Evolutionary conservation across 2,329 filamentous ascomycete genomes (phyloP), one percentile per base, ranked within the genome.

Genomic region (Fusarium oxysporum): DNA sequence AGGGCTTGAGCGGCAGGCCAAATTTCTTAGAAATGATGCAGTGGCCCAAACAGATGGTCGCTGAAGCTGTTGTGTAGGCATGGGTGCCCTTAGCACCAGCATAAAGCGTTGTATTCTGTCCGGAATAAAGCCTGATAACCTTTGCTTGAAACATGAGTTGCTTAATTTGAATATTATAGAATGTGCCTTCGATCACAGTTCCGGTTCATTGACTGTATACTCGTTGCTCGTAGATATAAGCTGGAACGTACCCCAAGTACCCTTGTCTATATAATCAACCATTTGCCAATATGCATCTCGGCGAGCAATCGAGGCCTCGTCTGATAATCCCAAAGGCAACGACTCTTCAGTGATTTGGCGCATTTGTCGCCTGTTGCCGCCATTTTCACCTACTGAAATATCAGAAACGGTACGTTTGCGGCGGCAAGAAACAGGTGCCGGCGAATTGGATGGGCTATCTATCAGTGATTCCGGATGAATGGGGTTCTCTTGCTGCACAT

Each of bases 191-290:
- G 14, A 33, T 76, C 71, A 83, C 6, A 84, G 76, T 30, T 83
- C 82, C 37, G 67, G 58, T 8, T 84, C 83, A 14, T 58, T 56
- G 3, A 41, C 47, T 2, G 77, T 80, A 53, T 84, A 80, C 38
- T 82, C 74, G 28, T 78, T 71, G 35, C 69, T 80, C 2, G 81
- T 82, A 1, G 82, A 83, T 35, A 85, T 73, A 14, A 84, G 72
- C 6, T 73, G 68, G 13, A 83, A 78, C 0, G 79, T 51, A 7
- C 56, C 65, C 82, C 83, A 84, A 5, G 71, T 70, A 10, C 70
- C 76, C 10, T 75, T 74, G 11, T 64, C 58, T 9, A 77, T 56
- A 37, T 81, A 81, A 23, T 70, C 67, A 0, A 80, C 60, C 78
- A 82, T 83, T n/a, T 70, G 72, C 11, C 62, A 45, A 48, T 83